Evolutionary conservation across 2,329 filamentous ascomycete species (phyloP).

Genomic region (Sporothrix sp.): DNA sequence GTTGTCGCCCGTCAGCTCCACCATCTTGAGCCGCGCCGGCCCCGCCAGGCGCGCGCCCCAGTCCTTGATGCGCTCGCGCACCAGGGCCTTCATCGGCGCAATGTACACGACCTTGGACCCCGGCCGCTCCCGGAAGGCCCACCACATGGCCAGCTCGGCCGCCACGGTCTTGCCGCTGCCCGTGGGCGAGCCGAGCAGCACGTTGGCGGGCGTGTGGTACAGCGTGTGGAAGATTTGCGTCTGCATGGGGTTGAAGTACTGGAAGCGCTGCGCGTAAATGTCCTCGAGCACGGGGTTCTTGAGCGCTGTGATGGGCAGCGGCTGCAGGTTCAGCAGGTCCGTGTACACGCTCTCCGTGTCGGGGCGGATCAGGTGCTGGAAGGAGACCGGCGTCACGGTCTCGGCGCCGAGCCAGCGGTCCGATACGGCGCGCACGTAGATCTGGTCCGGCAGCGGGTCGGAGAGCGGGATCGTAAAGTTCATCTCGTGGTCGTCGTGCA

Average conservation of each 20-base stretch:
- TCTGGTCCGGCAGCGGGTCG: constrained; percentile 87
- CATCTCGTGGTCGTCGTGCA: constrained; percentile 92
- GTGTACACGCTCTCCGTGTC: constrained; percentile 98
- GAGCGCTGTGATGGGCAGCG: constrained; percentile 73
- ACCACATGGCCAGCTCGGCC: constrained; percentile 97
- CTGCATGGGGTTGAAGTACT: constrained; percentile 99
- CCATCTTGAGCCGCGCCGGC: constrained; percentile 78
- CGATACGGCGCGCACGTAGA: constrained; percentile 89
- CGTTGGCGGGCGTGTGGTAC: constrained; percentile 85
- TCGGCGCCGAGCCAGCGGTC: constrained; percentile 96
- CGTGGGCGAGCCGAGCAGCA: constrained; percentile 88
- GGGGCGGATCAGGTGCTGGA: constrained; percentile 93
- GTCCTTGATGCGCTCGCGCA: constrained; percentile 91
- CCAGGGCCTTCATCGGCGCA: constrained; percentile 97
- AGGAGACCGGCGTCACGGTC: constrained; percentile 89
- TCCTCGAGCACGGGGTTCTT: constrained; percentile 83
- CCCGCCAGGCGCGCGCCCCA: constrained; percentile 76
- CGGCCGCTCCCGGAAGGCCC: constrained; percentile 89
- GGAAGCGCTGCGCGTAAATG: constrained; percentile 78
- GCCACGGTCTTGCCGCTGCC: constrained; percentile 97
- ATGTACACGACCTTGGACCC: constrained; percentile 98
- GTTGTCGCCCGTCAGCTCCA: constrained; percentile 90
- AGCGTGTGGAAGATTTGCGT: constrained; percentile 96
- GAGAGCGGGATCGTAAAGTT: constrained; percentile 95
- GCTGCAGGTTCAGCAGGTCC: constrained; percentile 83